Conservation (phyloP, 805 yeast species). For the Debaryomyces tyrocola region DNA sequence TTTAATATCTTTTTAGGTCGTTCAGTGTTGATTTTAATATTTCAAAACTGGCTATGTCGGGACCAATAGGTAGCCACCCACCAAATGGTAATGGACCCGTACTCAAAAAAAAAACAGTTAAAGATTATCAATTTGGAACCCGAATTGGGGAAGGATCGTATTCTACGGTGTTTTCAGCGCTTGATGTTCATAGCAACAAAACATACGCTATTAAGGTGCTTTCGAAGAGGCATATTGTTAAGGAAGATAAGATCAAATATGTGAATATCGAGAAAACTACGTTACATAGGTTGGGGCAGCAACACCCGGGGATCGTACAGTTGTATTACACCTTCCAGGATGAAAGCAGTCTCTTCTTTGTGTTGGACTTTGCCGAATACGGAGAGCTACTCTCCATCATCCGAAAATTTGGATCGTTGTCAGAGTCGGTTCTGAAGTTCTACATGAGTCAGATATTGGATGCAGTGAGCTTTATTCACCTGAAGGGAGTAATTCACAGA, state of each 20-base stretch:
- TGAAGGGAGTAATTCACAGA: conserved; percentile 86
- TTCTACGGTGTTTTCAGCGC: conserved; percentile 87
- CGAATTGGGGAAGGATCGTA: conserved; percentile 95
- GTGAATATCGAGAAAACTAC: conserved; percentile 95
- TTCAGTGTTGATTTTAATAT: too few relatives aligned
- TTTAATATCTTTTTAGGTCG: too few relatives aligned
- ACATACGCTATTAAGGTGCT: conserved; percentile 90
- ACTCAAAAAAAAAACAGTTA: conserved; percentile 53
- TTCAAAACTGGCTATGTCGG: neutral
- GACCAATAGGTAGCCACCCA: neutral
- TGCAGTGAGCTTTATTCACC: conserved; percentile 85
- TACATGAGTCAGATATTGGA: conserved; percentile 88
- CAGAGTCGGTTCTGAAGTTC: conserved; percentile 73
- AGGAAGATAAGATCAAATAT: conserved; percentile 91
- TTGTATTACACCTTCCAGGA: conserved; percentile 95
- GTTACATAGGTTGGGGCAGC: conserved; percentile 76
- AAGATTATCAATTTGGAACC: conserved; percentile 86
- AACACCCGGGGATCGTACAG: conserved; percentile 92
- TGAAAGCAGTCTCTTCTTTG: conserved; percentile 82
- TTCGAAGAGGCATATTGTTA: conserved; percentile 88
- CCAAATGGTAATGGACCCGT: neutral
- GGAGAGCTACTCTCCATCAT: conserved; percentile 89
- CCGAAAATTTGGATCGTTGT: conserved; percentile 72
- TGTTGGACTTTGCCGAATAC: conserved; percentile 88
- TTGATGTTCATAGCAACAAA: conserved; percentile 69